Conservation (phyloP, 2,329 filamentous ascomycete species). For the Zopfia rhizophila region DNA sequence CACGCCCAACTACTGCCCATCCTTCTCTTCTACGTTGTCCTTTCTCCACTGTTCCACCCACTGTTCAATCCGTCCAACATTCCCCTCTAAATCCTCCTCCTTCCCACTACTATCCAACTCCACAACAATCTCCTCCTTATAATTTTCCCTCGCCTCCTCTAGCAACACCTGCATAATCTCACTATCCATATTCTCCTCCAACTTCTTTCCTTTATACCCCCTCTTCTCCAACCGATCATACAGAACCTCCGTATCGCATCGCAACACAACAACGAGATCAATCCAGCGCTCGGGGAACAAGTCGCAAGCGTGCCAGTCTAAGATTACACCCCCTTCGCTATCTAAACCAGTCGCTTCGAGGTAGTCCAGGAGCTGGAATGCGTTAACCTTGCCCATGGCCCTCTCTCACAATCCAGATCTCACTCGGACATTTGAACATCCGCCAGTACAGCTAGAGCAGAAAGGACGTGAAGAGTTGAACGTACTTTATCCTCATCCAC, state of each 20-base stretch:
- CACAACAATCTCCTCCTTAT: slow-evolving; percentile 87
- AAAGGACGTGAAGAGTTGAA: slow-evolving; percentile 3
- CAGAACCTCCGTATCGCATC: slow-evolving; percentile 80
- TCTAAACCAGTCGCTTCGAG: slow-evolving; percentile 79
- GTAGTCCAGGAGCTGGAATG: slow-evolving; percentile 78
- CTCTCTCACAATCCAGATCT: neutral
- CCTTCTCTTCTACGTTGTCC: slow-evolving; percentile 62
- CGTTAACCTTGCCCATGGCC: neutral
- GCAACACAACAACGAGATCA: slow-evolving; percentile 90
- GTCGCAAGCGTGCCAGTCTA: slow-evolving; percentile 99
- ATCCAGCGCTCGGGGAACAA: slow-evolving; percentile 94
- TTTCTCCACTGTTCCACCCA: slow-evolving; percentile 88
- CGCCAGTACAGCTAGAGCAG: neutral
- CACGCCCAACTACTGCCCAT: slow-evolving; percentile 25
- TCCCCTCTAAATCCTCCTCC: slow-evolving; percentile 88
- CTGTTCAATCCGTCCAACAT: slow-evolving; percentile 81
- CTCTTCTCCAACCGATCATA: slow-evolving; percentile 85
- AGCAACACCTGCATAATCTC: slow-evolving; percentile 97
- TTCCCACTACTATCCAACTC: slow-evolving; percentile 84
- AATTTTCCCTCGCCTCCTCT: slow-evolving; percentile 88
- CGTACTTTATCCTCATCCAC: slow-evolving; percentile 94
- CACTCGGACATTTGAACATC: too few species aligned
- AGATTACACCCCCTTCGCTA: slow-evolving; percentile 80
- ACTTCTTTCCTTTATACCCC: slow-evolving; percentile 84
- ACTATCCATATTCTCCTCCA: slow-evolving; percentile 95